Evolutionary conservation across 495 filamentous ascomycete genomes (phyloP).

Genomic region (Podospora comata): DNA sequence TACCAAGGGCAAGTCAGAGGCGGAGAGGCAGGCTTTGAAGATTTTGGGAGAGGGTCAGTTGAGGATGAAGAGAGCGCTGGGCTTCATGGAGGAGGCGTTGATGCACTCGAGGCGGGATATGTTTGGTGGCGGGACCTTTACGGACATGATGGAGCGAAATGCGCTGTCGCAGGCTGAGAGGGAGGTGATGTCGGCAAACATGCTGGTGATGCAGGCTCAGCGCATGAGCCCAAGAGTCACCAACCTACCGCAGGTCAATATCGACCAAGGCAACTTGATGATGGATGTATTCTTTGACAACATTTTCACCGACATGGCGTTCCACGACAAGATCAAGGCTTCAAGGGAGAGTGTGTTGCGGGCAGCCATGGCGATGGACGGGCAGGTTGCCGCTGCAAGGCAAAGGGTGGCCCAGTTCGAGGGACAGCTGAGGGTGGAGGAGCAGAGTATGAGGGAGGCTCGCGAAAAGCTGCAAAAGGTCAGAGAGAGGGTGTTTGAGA

Average conservation of each 20-base stretch:
- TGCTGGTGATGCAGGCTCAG: slow-evolving; percentile 35
- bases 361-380: slow-evolving; percentile 25
- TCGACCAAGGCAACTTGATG: slow-evolving; percentile 40
- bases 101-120: slow-evolving; percentile 29
- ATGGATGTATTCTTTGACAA: slow-evolving; percentile 49
- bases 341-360: slow-evolving; percentile 30
- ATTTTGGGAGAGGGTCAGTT: slow-evolving; percentile 30
- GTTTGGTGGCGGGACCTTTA: slow-evolving; percentile 32
- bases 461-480: slow-evolving; percentile 40
- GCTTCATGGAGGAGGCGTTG: slow-evolving; percentile 33
- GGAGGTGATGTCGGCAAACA: slow-evolving; percentile 22
- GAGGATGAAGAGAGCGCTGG: slow-evolving; percentile 28
- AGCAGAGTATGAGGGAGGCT: slow-evolving; percentile 30
- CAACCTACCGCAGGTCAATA: slow-evolving; percentile 31
- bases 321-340: slow-evolving; percentile 46
- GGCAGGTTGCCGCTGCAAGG: slow-evolving; percentile 22
- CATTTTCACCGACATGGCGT: slow-evolving; percentile 45
- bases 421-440: slow-evolving; percentile 23
- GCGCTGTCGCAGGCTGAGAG: slow-evolving; percentile 37
- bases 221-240: slow-evolving; percentile 32
- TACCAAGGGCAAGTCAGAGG: slow-evolving; percentile 25
- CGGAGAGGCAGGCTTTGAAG: slow-evolving; percentile 26
- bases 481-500: slow-evolving; percentile 35
- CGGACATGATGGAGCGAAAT: slow-evolving; percentile 43
- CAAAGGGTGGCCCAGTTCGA: slow-evolving; percentile 23